Evolutionary conservation across 192 early-diverging fungal genomes (phyloP).

Genomic region (Linnemannia elongata): DNA sequence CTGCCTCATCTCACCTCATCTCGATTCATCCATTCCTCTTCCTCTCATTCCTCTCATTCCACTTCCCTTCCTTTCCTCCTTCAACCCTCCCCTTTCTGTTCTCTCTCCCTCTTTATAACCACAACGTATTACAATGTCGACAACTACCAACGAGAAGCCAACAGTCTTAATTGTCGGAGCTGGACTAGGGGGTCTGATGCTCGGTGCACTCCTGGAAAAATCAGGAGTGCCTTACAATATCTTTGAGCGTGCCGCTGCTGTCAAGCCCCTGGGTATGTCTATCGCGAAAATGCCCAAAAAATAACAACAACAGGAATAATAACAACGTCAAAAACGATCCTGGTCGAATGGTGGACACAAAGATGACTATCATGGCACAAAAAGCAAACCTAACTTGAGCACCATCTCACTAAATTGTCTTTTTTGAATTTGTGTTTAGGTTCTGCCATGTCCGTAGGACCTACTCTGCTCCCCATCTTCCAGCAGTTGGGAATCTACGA

Average conservation of each 20-base stretch:
- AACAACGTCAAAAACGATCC: not conserved
- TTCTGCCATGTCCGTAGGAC: conserved; percentile 1
- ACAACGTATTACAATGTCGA: not conserved
- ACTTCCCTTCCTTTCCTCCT: not conserved
- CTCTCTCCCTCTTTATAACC: not conserved
- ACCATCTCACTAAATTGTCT: too few species aligned
- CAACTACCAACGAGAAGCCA: not conserved
- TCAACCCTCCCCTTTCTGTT: not conserved
- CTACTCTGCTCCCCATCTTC: not conserved
- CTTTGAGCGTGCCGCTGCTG: conserved; percentile 15
- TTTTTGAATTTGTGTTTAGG: not conserved
- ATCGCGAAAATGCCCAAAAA: not conserved
- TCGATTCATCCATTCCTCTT: not conserved
- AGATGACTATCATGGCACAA: not conserved
- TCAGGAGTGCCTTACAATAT: conserved; percentile 21
- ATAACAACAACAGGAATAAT: not conserved
- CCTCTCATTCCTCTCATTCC: not conserved
- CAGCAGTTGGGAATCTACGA: conserved; percentile 15
- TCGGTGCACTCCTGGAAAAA: conserved; percentile 21
- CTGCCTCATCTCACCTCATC: not conserved
- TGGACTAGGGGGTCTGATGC: conserved; percentile 20
- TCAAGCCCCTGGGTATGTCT: conserved; percentile 30
- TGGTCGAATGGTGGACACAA: not conserved
- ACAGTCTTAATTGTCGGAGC: conserved; percentile 19
- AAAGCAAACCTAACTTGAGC: not conserved